A percentile compares a stretch with the other conserved stretches of the same genome.
These are phyloP conservation scores for Phytophthora macrochlamydospora DNA, from an alignment of 352 stramenopile species.

Conservation along the genomic window DNA sequence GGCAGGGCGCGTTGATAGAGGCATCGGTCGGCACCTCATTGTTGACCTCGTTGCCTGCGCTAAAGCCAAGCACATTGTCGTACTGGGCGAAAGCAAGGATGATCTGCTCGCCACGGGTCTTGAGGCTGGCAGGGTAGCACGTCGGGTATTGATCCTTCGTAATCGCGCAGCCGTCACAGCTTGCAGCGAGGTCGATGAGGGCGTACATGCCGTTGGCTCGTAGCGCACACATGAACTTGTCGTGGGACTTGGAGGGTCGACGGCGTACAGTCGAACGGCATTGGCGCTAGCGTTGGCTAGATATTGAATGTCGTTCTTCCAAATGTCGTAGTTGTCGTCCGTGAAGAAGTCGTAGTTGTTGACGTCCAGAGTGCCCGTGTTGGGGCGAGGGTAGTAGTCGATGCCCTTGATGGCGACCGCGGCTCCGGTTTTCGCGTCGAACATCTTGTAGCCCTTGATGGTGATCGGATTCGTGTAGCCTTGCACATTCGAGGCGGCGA, in stretches of 20 bases:
- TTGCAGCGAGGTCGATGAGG: slow-evolving; percentile 62
- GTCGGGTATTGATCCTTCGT: slow-evolving; percentile 51
- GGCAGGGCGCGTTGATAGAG: slow-evolving; percentile 73
- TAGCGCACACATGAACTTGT: slow-evolving; percentile 90
- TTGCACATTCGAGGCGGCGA: slow-evolving; percentile 16
- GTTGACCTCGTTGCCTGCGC: slow-evolving; percentile 85
- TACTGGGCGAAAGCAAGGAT: slow-evolving; percentile 86
- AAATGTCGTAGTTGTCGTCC: slow-evolving; percentile 71
- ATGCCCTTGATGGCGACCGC: slow-evolving; percentile 80
- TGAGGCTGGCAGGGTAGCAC: slow-evolving; percentile 66
- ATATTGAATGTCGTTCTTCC: slow-evolving; percentile 66
- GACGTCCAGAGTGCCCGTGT: slow-evolving; percentile 58
- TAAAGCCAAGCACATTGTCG: slow-evolving; percentile 82
- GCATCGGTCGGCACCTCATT: slow-evolving; percentile 45
- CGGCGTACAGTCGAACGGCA: slow-evolving; percentile 80
- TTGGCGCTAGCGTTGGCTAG: slow-evolving; percentile 74
- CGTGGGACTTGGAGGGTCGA: slow-evolving; percentile 83
- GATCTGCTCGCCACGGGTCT: slow-evolving; percentile 75
- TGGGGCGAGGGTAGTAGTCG: slow-evolving; percentile 87
- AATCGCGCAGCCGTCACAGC: slow-evolving; percentile 61
- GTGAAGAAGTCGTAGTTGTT: slow-evolving; percentile 90
- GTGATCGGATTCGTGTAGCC: slow-evolving; percentile 45
- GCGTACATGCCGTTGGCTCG: slow-evolving; percentile 75
- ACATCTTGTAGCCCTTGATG: slow-evolving; percentile 77
- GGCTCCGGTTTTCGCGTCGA: slow-evolving; percentile 66